Percentiles rank a stretch among this genome's conserved stretches.
These are phyloP conservation scores for Pleurotus pulmonarius DNA, from an alignment of 768 basidiomycete genomes.

Conservation along the genomic window DNA sequence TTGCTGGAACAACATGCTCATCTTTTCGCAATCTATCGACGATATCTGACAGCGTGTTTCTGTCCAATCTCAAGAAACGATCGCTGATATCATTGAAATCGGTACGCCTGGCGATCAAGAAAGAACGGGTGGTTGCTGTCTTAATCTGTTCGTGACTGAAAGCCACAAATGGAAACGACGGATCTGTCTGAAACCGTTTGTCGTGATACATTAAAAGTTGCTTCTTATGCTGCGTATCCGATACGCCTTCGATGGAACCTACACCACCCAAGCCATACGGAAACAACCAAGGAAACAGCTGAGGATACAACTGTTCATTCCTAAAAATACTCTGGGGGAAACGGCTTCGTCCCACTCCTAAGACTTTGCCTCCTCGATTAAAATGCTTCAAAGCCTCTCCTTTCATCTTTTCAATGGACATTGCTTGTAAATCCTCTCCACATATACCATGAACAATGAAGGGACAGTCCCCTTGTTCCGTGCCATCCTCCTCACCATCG, in stretches of 20 bases:
- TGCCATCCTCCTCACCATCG: not conserved
- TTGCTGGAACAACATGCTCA: not conserved
- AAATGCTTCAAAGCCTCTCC: constrained; percentile 7
- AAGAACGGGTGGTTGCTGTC: not conserved
- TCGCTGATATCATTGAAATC: not conserved
- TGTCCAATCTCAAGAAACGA: not conserved
- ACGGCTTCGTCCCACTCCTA: constrained; percentile 21
- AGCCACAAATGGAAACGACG: not conserved
- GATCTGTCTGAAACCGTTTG: not conserved
- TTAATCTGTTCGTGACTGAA: not conserved
- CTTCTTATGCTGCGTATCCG: not conserved
- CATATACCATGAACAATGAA: constrained; percentile 16
- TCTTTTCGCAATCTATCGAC: not conserved
- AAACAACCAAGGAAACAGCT: constrained; percentile 30
- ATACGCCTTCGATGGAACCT: constrained; percentile 6
- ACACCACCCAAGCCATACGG: constrained; percentile 32
- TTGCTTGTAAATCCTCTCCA: not conserved
- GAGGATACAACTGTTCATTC: constrained; percentile 13
- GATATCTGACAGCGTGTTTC: not conserved
- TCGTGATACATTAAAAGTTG: not conserved
- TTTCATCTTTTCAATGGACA: not conserved
- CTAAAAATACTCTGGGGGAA: constrained; percentile 2
- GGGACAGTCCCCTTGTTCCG: constrained; percentile 16
- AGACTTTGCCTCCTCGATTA: not conserved
- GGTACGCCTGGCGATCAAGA: not conserved